phyloP scores from a whole-genome alignment of 2,329 filamentous ascomycete species.

The Fusarium oligoseptatum region DNA sequence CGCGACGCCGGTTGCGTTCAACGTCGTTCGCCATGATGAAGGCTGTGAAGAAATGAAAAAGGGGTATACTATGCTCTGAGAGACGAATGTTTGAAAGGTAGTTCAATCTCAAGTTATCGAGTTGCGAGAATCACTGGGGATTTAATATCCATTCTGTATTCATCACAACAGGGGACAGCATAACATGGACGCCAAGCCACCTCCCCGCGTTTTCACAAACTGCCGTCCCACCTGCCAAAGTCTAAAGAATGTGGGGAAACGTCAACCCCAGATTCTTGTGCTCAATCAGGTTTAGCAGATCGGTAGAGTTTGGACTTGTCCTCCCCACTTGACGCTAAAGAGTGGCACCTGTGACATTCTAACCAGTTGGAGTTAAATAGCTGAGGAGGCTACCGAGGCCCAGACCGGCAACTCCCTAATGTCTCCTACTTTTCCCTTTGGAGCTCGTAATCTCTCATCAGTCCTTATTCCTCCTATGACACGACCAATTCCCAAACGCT shows the following conservation, averaged over 20 bases:
- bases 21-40: neutral
- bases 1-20: neutral
- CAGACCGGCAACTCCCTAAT: neutral
- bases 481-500: neutral
- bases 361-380: neutral
- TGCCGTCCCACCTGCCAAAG: neutral
- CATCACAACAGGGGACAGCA: too few relatives aligned
- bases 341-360: neutral
- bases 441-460: neutral
- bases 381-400: neutral
- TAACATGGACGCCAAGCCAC: neutral
- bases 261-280: neutral
- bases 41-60: neutral
- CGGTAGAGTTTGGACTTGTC: neutral
- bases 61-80: neutral
- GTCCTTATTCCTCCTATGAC: neutral
- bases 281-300: neutral
- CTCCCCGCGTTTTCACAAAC: neutral
- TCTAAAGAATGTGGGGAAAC: neutral
- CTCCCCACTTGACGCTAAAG: neutral
- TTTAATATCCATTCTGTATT: neutral
- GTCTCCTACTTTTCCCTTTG: neutral
- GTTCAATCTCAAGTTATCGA: neutral
- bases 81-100: neutral
- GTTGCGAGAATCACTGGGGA: neutral